Base-by-base conservation (phyloP, 2,329 filamentous ascomycete genomes). In the Immersiporthe knoxdaviesiana region DNA sequence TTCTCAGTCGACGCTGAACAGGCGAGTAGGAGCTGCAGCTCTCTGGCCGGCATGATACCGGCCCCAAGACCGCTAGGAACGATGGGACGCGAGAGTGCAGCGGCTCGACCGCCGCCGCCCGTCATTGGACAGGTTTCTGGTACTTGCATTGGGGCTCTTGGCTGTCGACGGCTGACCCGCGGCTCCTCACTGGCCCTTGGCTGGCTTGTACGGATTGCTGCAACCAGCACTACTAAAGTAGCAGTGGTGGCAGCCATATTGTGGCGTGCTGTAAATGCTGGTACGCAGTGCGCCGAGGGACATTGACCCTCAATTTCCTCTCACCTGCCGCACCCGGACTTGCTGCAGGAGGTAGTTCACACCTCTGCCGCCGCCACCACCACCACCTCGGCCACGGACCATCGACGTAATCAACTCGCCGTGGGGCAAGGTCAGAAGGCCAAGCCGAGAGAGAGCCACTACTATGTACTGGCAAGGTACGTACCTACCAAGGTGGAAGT, bases 241-340 rank as follows among this genome's bases (percentile, higher is more conserved):
- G 4, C 35, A 39, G 37, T 39, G 35, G 56, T 39, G 18, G 52
- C 14, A 27, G 50, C 32, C 47, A 56, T 59, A 35, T 44, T 16
- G 52, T 44, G 32, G 63, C 50, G 24, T 32, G 30, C 52, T 58
- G 54, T n/a, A 52, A 14, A 32, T 41, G 24, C 30, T 62, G n/a
- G 59, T 62, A 59, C 54, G 12, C 27, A 21, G 24, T 16, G 18
- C 12, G n/a, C n/a, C 8, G 1, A 56, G 27, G 21, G 58, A 37
- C 62, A 63, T 63, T 44, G 30, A 39, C 39, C 21, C 52, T 63
- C 61, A 50, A 47, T 32, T 47, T 44, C 24, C 39, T n/a, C 39
- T 50, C 61, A 63, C 61, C 27, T 63, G 41, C 61, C 41, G 39
- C 41, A 47, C 61, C 61, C 27, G 61, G 41, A 50, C 35, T 58